Evolutionary conservation across 345 rosid species (phyloP).

Genomic region (Anacardium occidentale): DNA sequence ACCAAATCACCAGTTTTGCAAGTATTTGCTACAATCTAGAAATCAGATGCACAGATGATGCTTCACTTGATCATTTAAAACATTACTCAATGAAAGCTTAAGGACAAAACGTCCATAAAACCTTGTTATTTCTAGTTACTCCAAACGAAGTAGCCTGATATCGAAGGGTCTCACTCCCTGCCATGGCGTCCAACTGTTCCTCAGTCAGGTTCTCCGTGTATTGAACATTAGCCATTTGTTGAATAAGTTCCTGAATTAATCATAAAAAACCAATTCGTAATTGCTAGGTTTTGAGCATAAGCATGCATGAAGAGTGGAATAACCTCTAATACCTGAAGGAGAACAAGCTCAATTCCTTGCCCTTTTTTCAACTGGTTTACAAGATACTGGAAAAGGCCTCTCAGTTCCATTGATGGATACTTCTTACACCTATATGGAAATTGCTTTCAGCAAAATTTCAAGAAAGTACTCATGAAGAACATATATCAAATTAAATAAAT

Average conservation of each 20-base stretch:
- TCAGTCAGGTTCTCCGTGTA: slow-evolving; percentile 96
- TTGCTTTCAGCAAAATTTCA: neutral
- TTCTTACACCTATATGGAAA: slow-evolving; percentile 73
- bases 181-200: slow-evolving; percentile 99
- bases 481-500: neutral
- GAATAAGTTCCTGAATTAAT: slow-evolving; percentile 78
- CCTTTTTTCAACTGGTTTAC: slow-evolving; percentile 96
- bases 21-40: slow-evolving; percentile 5
- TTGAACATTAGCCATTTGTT: slow-evolving; percentile 99
- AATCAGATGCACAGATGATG: neutral
- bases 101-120: slow-evolving; percentile 19
- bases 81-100: neutral
- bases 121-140: slow-evolving; percentile 91
- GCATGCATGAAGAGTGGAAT: slow-evolving; percentile 14
- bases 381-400: slow-evolving; percentile 98
- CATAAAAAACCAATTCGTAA: slow-evolving; percentile 30
- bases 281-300: slow-evolving; percentile 5
- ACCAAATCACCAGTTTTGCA: neutral
- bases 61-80: neutral
- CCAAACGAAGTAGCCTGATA: slow-evolving; percentile 96
- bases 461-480: neutral
- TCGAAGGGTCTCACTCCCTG: slow-evolving; percentile 97
- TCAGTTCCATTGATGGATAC: slow-evolving; percentile 96
- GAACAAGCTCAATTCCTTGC: slow-evolving; percentile 94
- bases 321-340: slow-evolving; percentile 80